phyloP scores from a whole-genome alignment of 495 filamentous ascomycete species.

The Aspergillus saccharolyticus region DNA sequence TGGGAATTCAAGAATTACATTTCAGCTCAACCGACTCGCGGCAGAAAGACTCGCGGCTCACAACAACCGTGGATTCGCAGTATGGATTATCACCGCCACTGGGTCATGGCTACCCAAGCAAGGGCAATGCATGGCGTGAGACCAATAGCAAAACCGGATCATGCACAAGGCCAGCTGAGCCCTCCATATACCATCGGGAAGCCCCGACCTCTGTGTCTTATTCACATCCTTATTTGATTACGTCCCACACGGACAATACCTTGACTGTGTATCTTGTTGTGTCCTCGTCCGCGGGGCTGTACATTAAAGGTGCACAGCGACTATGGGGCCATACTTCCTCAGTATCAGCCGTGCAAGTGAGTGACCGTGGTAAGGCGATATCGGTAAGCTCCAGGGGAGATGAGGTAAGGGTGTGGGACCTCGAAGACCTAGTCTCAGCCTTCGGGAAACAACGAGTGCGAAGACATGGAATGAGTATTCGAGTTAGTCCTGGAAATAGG shows the following conservation, averaged over 20 bases:
- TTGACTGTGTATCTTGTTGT: constrained; percentile 80
- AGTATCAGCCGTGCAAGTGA: constrained; percentile 80
- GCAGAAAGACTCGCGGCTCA: constrained; percentile 52
- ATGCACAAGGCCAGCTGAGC: constrained; percentile 9
- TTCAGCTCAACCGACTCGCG: constrained; percentile 51
- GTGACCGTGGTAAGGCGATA: constrained; percentile 81
- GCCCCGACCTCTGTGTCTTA: constrained; percentile 75
- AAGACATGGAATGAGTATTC: constrained; percentile 51
- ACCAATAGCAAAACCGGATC: not conserved
- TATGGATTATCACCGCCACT: constrained; percentile 34
- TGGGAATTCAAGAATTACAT: constrained; percentile 84
- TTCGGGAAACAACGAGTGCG: constrained; percentile 32
- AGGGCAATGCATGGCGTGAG: constrained; percentile 16
- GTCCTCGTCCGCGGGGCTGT: constrained; percentile 60
- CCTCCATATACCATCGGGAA: constrained; percentile 37
- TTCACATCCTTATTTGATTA: constrained; percentile 85
- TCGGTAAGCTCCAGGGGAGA: constrained; percentile 77
- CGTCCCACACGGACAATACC: constrained; percentile 87
- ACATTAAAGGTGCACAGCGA: constrained; percentile 67
- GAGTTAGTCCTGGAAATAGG: constrained; percentile 40
- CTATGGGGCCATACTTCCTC: constrained; percentile 95
- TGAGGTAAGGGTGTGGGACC: constrained; percentile 90
- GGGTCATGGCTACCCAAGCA: constrained; percentile 32
- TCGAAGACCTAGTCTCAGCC: constrained; percentile 65
- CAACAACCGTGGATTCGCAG: constrained; percentile 42